Evolutionary conservation across 805 yeast species (phyloP).

Genomic region (Kluyveromyces wickerhamii): DNA sequence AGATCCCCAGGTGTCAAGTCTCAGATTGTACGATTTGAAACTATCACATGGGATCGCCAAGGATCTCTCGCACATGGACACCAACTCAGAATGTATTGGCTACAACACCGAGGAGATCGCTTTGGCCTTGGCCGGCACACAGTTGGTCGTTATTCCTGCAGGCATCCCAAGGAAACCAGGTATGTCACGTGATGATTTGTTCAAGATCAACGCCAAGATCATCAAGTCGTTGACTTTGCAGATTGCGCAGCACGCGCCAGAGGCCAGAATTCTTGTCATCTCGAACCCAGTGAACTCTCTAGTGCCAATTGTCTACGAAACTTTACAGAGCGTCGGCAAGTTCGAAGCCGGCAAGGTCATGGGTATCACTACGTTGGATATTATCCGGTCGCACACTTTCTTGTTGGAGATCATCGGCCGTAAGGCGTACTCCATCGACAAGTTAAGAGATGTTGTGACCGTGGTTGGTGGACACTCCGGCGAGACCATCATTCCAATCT

Average conservation of each 20-base stretch:
- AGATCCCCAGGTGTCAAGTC: conserved; percentile 61
- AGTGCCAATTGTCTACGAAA: conserved; percentile 78
- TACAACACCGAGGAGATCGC: conserved; percentile 60
- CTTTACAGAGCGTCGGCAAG: conserved; percentile 59
- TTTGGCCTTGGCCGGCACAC: conserved; percentile 68
- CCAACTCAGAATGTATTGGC: conserved; percentile 60
- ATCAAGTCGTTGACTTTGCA: conserved; percentile 69
- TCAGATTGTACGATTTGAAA: conserved; percentile 65
- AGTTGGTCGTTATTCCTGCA: conserved; percentile 82
- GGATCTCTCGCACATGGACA: conserved; percentile 71
- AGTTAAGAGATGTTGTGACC: conserved; percentile 51
- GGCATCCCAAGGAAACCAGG: conserved; percentile 90
- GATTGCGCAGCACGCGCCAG: conserved; percentile 57
- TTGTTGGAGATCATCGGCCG: conserved; percentile 31
- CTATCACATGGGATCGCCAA: conserved; percentile 78
- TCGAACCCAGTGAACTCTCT: conserved; percentile 83
- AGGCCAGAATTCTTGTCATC: conserved; percentile 58
- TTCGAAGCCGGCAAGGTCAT: conserved; percentile 70
- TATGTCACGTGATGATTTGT: conserved; percentile 80
- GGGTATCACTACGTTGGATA: conserved; percentile 79
- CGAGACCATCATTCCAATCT: conserved; percentile 69
- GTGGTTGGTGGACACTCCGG: conserved; percentile 88
- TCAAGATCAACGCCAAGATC: conserved; percentile 76
- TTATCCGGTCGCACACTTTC: conserved; percentile 66
- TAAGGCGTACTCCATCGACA: conserved; percentile 18